These are phyloP conservation scores for Mucor lusitanicus DNA, from an alignment of 371 early-diverging fungal species.

Conservation along the genomic window DNA sequence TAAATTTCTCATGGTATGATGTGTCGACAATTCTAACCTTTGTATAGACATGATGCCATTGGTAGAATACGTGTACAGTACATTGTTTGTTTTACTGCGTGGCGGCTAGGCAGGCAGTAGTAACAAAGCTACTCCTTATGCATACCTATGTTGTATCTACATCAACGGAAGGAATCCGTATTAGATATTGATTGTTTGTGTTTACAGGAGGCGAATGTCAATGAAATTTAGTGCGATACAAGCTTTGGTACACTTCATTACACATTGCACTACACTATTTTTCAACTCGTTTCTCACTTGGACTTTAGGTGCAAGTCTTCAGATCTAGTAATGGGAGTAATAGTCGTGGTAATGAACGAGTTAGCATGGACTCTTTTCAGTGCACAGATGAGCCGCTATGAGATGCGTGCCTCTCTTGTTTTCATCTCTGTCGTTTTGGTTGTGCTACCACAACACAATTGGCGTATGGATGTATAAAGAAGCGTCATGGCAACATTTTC, in stretches of 20 bases:
- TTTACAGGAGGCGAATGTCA: too few relatives aligned
- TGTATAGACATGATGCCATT: too few relatives aligned
- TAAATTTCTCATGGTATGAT: too few relatives aligned
- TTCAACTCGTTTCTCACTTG: too few relatives aligned
- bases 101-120: too few relatives aligned
- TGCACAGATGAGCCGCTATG: not conserved
- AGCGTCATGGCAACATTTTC: not conserved
- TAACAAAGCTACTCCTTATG: too few relatives aligned
- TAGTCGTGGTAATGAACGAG: not conserved
- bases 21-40: too few relatives aligned
- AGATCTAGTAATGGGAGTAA: not conserved
- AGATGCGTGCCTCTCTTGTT: not conserved
- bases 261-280: not conserved
- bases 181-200: not conserved
- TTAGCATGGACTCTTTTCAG: not conserved
- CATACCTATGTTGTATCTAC: too few relatives aligned
- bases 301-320: not conserved
- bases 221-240: not conserved
- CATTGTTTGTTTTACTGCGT: too few relatives aligned
- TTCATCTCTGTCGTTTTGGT: not conserved
- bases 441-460: not conserved
- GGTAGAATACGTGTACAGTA: too few relatives aligned
- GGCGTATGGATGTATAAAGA: not conserved
- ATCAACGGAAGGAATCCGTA: too few relatives aligned
- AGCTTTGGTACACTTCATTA: not conserved